Evolutionary conservation across 257 asterid species (phyloP).

Genomic region (Nicotiana undulata): DNA sequence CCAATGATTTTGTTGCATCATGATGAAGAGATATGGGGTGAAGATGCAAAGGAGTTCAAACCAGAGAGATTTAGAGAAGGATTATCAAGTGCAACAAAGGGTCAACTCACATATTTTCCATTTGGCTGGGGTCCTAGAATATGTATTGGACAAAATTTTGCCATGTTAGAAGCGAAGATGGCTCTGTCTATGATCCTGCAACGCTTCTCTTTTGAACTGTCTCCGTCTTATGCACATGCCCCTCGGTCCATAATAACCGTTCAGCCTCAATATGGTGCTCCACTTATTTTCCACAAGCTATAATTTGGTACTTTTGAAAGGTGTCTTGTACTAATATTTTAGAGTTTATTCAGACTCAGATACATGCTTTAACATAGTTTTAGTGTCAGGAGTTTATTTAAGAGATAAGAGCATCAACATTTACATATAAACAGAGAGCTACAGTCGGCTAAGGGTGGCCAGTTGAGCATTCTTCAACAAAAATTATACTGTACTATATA

Average conservation of each 20-base stretch:
- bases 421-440: too few species aligned
- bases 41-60: constrained; percentile 23
- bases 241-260: constrained; percentile 5
- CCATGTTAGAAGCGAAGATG: constrained; percentile 27
- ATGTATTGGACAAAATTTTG: constrained; percentile 30
- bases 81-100: constrained; percentile 12
- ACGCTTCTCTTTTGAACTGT: constrained; percentile 22
- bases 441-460: too few species aligned
- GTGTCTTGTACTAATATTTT: background rate
- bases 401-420: too few species aligned
- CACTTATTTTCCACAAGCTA: constrained; percentile 17
- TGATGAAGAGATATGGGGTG: constrained; percentile 28
- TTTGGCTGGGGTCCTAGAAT: constrained; percentile 33
- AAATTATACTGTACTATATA: too few species aligned
- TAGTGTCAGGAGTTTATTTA: too few species aligned
- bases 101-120: constrained; percentile 20
- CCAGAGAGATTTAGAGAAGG: constrained; percentile 31
- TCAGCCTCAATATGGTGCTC: constrained; percentile 33
- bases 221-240: constrained; percentile 29
- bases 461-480: too few species aligned
- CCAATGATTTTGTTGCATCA: constrained; percentile 23
- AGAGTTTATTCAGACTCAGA: background rate
- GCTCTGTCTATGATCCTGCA: constrained; percentile 28
- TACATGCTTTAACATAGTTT: too few species aligned
- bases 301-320: background rate